Percentiles rank a stretch among this genome's conserved stretches.
Evolutionary conservation across 306 rosid genomes (phyloP).

Genomic region (Gastrolobium villosum): DNA sequence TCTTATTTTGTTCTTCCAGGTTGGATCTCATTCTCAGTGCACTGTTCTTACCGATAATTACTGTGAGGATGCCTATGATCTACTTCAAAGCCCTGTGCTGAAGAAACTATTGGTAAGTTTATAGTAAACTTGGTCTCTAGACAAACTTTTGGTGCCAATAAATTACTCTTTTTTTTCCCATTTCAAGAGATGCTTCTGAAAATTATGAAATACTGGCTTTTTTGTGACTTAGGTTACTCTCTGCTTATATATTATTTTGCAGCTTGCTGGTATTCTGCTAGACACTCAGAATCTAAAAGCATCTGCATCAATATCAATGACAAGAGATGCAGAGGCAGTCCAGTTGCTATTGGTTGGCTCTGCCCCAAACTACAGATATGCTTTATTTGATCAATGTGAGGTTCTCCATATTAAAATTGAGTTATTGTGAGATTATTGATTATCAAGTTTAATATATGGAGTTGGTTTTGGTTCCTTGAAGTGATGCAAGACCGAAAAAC

Average conservation of each 20-base stretch:
- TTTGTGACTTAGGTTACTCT: too few species aligned
- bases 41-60: conserved; percentile 83
- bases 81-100: conserved; percentile 74
- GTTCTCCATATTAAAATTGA: conserved; percentile 31
- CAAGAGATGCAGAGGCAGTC: conserved; percentile 95
- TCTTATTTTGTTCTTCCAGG: conserved; percentile 55
- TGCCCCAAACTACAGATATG: conserved; percentile 67
- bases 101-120: conserved; percentile 84
- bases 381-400: conserved; percentile 77
- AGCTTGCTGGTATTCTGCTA: conserved; percentile 89
- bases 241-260: conserved; percentile 47
- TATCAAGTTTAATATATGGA: conserved; percentile 21
- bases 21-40: conserved; percentile 89
- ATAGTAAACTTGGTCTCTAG: background rate
- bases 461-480: conserved; percentile 50
- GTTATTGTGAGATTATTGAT: conserved; percentile 29
- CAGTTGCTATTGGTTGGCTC: conserved; percentile 82
- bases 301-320: conserved; percentile 63
- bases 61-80: conserved; percentile 93
- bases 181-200: conserved; percentile 6
- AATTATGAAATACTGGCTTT: too few species aligned
- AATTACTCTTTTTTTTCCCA: too few species aligned
- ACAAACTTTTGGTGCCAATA: conserved; percentile 8
- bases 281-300: conserved; percentile 80
- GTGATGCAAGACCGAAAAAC: conserved; percentile 74